These are phyloP conservation scores for Pestalotiopsis sp. DNA, from an alignment of 2,329 filamentous ascomycete species.

Conservation along the genomic window DNA sequence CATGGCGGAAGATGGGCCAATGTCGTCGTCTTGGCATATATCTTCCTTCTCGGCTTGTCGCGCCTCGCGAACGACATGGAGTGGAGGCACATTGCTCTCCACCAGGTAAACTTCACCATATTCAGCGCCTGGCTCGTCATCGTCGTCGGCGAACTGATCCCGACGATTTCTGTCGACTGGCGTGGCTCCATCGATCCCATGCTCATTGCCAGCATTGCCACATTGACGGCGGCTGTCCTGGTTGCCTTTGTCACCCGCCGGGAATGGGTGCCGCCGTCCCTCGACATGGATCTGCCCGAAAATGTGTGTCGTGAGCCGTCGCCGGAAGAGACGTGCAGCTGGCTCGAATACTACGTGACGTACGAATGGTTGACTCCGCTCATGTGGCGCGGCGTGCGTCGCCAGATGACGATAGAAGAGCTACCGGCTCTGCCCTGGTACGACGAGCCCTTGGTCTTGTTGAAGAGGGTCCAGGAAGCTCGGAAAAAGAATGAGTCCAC, in stretches of 20 bases:
- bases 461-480: conserved; percentile 45
- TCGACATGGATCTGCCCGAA: conserved; percentile 40
- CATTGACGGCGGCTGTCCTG: conserved; percentile 39
- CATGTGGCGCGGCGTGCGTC: conserved; percentile 49
- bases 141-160: conserved; percentile 40
- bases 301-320: conserved; percentile 43
- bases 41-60: conserved; percentile 45
- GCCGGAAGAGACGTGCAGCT: conserved; percentile 56
- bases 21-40: conserved; percentile 40
- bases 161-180: conserved; percentile 43
- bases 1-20: conserved; percentile 39
- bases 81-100: conserved; percentile 49
- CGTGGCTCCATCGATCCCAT: conserved; percentile 32
- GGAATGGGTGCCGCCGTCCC: conserved; percentile 50
- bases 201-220: conserved; percentile 37
- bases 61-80: conserved; percentile 42
- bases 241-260: conserved; percentile 49
- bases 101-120: conserved; percentile 52
- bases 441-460: conserved; percentile 53
- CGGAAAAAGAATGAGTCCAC: conserved; percentile 46
- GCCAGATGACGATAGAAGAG: conserved; percentile 47
- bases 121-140: conserved; percentile 39
- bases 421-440: conserved; percentile 57
- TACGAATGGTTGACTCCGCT: conserved; percentile 54
- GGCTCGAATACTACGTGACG: conserved; percentile 53